phyloP scores from a whole-genome alignment of 306 rosid genomes.

The Cucurbita ficifolia region DNA sequence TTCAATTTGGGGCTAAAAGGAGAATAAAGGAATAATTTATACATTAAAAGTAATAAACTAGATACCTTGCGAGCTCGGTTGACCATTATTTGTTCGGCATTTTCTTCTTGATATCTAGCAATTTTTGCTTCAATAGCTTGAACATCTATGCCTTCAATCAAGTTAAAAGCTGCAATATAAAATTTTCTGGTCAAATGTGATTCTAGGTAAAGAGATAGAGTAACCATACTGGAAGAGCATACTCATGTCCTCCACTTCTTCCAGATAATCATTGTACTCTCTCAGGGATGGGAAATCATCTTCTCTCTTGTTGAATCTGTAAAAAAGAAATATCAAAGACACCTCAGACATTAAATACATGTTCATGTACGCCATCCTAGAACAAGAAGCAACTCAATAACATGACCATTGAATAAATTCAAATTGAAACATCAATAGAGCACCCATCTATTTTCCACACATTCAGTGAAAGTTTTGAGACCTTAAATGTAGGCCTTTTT shows the following conservation, averaged over 20 bases:
- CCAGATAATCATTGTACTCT: constrained; percentile 87
- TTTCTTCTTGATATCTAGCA: constrained; percentile 69
- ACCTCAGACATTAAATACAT: background rate
- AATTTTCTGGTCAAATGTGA: constrained; percentile 6
- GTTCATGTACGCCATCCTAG: background rate
- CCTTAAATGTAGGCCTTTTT: background rate
- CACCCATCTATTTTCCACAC: background rate
- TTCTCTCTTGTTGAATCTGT: constrained; percentile 77
- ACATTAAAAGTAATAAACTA: background rate
- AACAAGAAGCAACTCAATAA: background rate
- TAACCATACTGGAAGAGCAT: constrained; percentile 15
- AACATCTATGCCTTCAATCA: constrained; percentile 66
- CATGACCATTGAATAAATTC: background rate
- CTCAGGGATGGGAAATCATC: constrained; percentile 66
- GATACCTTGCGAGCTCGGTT: constrained; percentile 81
- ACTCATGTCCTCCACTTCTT: constrained; percentile 94
- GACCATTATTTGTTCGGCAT: constrained; percentile 74
- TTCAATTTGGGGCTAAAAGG: background rate
- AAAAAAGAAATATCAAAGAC: background rate
- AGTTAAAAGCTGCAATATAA: constrained; percentile 42
- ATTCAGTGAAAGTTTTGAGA: background rate
- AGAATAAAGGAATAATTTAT: background rate
- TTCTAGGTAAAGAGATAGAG: background rate
- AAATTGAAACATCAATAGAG: background rate
- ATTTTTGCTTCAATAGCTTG: constrained; percentile 57